Evolutionary conservation across 2,329 filamentous ascomycete genomes (phyloP).

Genomic region (Calonectria leucothoes): DNA sequence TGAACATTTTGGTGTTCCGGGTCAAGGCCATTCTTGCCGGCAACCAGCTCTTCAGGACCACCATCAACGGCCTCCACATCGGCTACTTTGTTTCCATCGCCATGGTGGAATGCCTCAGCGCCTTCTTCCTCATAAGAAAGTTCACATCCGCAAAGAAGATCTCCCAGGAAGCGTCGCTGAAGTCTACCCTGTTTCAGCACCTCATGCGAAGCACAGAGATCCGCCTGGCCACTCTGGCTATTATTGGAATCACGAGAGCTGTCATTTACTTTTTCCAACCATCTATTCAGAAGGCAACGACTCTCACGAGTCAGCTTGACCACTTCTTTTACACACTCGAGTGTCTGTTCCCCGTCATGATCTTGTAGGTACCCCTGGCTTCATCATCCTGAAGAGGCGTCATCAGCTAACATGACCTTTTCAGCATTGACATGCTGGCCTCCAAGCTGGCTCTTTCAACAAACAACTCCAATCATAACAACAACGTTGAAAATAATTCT

Average conservation of each 20-base stretch:
- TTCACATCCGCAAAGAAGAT: conserved; percentile 47
- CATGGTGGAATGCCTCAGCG: conserved; percentile 51
- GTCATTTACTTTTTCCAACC: conserved; percentile 54
- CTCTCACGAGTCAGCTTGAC: conserved; percentile 51
- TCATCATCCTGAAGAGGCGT: rapidly evolving
- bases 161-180: conserved; percentile 38
- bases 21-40: conserved; percentile 43
- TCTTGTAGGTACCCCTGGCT: conserved; percentile 46
- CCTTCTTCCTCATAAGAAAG: conserved; percentile 51
- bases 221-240: conserved; percentile 49
- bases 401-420: background rate
- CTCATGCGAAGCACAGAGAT: conserved; percentile 54
- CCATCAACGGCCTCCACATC: conserved; percentile 53
- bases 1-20: conserved; percentile 50
- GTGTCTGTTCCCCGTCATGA: conserved; percentile 53
- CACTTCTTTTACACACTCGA: conserved; percentile 54
- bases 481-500: conserved; percentile 25
- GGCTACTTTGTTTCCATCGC: conserved; percentile 55
- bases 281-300: conserved; percentile 49
- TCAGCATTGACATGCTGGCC: conserved; percentile 47
- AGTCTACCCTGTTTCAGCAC: conserved; percentile 50
- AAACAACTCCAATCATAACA: conserved; percentile 16
- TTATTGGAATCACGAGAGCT: conserved; percentile 52
- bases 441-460: conserved; percentile 43
- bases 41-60: conserved; percentile 33